Evolutionary conservation across 2,329 filamentous ascomycete species (phyloP), one percentile per base, ranked within the genome.

Genomic region (Colletotrichum chlorophyti): DNA sequence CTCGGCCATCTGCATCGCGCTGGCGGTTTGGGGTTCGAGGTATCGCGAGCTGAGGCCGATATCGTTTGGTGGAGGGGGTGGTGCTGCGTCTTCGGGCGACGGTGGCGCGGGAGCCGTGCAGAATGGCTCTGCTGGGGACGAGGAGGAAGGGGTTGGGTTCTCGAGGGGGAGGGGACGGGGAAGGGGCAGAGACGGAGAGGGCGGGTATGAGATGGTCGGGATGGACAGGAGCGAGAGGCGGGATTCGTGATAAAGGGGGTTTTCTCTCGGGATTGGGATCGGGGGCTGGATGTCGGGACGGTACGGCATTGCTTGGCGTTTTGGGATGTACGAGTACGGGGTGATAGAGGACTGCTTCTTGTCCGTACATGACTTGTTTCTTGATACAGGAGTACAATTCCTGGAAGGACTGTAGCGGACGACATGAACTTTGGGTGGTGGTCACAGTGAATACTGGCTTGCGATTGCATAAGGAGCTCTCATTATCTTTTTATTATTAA

Each of bases 1-100:
- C 2, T 75, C 77, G 35, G 74, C 72, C 4, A 53, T 79, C 3
- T 76, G 77, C 26, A 74, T 82, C 8, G 84, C 79, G 42, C 78
- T 95, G 2, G 93, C 91, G 4, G 89, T 96, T 32, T 98, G 94
- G 91, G 91, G 89, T 3, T 98, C 94, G 71, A 91, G 89, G 69
- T 96, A 93, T 81, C 83, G 94, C 60, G 95, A 99, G 75, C 77
- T 99, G 53, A 83, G 87, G 68, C 94, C 95, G 10, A 96, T 98
- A 66, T 89, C 85, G 58, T 97, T 98, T 69, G 92, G 92, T 17
- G 89, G 89, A 8, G 70, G 72, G 7, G 73, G 72, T 32, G 69
- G 69, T 9, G 53, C 43, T 17, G 60, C 55, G 31, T 15, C 60
- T 49, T 65, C 61, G 48, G 70, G 49, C 59, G 61, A 50, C 37